These are phyloP conservation scores for Astragalus glycyphyllos DNA, from an alignment of 306 rosid genomes.

Conservation along the genomic window DNA sequence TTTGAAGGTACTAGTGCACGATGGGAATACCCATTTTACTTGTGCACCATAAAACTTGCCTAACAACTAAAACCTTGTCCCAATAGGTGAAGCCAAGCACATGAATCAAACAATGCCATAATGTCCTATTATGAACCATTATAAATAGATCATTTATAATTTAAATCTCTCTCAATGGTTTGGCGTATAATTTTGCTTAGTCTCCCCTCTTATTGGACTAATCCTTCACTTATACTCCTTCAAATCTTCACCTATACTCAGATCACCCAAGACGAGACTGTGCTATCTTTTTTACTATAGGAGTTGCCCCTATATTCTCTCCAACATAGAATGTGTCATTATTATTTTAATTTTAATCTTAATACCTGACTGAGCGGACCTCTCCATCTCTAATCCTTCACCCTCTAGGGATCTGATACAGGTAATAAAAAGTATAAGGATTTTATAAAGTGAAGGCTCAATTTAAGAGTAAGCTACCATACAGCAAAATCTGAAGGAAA, in stretches of 20 bases:
- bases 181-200: neutral
- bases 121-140: conserved; percentile 8
- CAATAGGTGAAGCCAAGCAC: neutral
- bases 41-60: too few species aligned
- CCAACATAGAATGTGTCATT: neutral
- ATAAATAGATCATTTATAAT: neutral
- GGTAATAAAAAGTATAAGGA: conserved; percentile 42
- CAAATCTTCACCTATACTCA: neutral
- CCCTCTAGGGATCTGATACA: conserved; percentile 54
- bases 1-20: too few species aligned
- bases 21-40: too few species aligned
- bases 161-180: neutral
- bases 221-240: neutral
- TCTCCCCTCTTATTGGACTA: neutral
- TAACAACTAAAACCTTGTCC: neutral
- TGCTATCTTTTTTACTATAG: neutral
- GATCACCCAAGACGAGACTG: neutral
- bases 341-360: neutral
- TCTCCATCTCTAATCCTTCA: conserved; percentile 61
- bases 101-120: neutral
- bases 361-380: conserved; percentile 60
- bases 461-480: conserved; percentile 33
- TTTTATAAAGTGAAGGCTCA: conserved; percentile 20
- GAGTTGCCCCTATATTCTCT: neutral
- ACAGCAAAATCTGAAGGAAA: conserved; percentile 32